phyloP scores from a whole-genome alignment of 2,329 filamentous ascomycete genomes.

The Botrytis pseudocinerea region DNA sequence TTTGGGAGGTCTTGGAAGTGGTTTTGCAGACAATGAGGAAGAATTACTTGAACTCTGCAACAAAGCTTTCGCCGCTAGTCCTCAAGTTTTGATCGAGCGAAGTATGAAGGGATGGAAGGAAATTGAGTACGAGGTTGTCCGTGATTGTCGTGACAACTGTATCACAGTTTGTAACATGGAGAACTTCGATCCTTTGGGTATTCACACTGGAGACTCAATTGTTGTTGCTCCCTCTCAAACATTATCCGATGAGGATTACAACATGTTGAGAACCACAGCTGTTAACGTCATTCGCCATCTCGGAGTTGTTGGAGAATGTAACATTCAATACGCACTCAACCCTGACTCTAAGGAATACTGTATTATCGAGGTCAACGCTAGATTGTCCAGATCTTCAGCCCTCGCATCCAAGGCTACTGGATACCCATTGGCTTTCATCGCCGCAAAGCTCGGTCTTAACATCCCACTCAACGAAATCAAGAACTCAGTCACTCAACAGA shows the following conservation, averaged over 20 bases:
- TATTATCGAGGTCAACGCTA: constrained; percentile 98
- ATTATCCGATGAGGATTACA: constrained; percentile 96
- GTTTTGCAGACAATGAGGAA: constrained; percentile 90
- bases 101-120: constrained; percentile 99
- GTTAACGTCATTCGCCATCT: constrained; percentile 98
- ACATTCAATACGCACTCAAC: constrained; percentile 96
- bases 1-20: constrained; percentile 91
- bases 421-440: constrained; percentile 95
- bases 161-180: constrained; percentile 99
- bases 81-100: constrained; percentile 97
- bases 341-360: constrained; percentile 96
- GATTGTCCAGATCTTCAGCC: constrained; percentile 94
- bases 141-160: constrained; percentile 96
- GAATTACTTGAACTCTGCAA: constrained; percentile 93
- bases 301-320: constrained; percentile 97
- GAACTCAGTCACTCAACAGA: constrained; percentile 97
- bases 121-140: constrained; percentile 96
- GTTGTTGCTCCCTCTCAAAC: constrained; percentile 97
- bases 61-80: constrained; percentile 86
- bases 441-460: constrained; percentile 95
- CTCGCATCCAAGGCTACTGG: constrained; percentile 97
- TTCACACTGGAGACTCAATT: constrained; percentile 98
- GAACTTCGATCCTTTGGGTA: constrained; percentile 96
- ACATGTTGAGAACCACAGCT: constrained; percentile 96
- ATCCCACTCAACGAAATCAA: constrained; percentile 93